A percentile compares a stretch with the other conserved stretches of the same genome.
These are phyloP conservation scores for Mortierella hygrophila DNA, from an alignment of 192 early-diverging fungal species.

Conservation along the genomic window DNA sequence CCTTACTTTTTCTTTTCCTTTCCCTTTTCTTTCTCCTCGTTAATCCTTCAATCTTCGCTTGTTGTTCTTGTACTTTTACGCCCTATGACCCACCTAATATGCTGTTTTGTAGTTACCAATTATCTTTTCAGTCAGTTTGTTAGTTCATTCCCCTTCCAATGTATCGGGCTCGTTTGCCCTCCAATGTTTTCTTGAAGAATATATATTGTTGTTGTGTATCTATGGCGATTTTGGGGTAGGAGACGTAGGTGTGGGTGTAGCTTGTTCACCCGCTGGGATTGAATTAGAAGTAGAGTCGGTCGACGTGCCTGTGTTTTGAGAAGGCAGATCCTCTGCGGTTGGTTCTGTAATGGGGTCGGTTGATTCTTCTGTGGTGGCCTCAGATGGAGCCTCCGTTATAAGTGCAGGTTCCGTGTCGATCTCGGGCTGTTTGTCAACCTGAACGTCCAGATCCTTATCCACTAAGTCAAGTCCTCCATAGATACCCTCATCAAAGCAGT, in stretches of 20 bases:
- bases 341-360: not conserved
- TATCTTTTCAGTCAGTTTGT: not conserved
- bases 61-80: constrained; percentile 1
- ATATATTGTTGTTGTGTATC: not conserved
- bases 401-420: not conserved
- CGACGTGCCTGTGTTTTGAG: not conserved
- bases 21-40: too few relatives aligned
- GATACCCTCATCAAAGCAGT: constrained; percentile 60
- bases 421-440: not conserved
- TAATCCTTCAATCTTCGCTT: not conserved
- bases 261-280: not conserved
- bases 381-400: not conserved
- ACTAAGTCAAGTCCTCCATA: constrained; percentile 53
- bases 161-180: not conserved
- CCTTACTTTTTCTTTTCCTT: too few relatives aligned
- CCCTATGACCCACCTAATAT: not conserved
- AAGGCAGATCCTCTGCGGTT: not conserved
- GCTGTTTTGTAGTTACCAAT: not conserved
- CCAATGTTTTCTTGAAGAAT: not conserved
- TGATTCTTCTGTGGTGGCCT: too few relatives aligned
- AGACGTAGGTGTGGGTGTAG: not conserved
- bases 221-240: not conserved
- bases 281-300: not conserved
- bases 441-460: constrained; percentile 2
- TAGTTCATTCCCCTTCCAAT: not conserved